Evolutionary conservation across 441 rosid species (phyloP).

Genomic region (Pelargonium myrrhifolium): DNA sequence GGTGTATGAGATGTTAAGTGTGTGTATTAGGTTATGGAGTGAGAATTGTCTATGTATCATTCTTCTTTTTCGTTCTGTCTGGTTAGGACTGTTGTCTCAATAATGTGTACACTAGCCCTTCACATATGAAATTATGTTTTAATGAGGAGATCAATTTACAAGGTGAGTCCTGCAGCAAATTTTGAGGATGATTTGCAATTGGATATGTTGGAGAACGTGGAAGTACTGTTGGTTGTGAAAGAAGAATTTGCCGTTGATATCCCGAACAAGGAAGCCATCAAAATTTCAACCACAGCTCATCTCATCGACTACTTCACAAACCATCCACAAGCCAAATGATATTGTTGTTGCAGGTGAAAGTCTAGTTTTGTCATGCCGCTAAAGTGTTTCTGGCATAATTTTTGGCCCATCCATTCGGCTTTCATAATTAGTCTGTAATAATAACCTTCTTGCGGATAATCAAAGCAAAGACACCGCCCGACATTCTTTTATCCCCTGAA

Average conservation of each 20-base stretch:
- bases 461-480: neutral
- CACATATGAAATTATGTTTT: neutral
- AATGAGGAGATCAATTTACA: neutral
- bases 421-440: neutral
- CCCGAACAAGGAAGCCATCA: neutral
- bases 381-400: neutral
- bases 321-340: neutral
- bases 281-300: slow-evolving; percentile 11
- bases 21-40: neutral
- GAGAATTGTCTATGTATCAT: neutral
- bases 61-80: neutral
- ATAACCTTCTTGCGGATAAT: neutral
- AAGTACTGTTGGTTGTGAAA: slow-evolving; percentile 2
- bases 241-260: slow-evolving; percentile 8
- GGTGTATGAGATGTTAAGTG: neutral
- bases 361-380: neutral
- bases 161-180: neutral
- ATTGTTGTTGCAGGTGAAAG: neutral
- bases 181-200: slow-evolving; percentile 11
- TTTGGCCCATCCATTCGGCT: neutral
- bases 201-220: slow-evolving; percentile 2
- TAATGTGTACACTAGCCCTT: too few relatives aligned
- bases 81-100: neutral
- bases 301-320: neutral
- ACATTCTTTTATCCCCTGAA: neutral